phyloP scores from a whole-genome alignment of 2,329 filamentous ascomycete genomes.

The Alternaria triticina region DNA sequence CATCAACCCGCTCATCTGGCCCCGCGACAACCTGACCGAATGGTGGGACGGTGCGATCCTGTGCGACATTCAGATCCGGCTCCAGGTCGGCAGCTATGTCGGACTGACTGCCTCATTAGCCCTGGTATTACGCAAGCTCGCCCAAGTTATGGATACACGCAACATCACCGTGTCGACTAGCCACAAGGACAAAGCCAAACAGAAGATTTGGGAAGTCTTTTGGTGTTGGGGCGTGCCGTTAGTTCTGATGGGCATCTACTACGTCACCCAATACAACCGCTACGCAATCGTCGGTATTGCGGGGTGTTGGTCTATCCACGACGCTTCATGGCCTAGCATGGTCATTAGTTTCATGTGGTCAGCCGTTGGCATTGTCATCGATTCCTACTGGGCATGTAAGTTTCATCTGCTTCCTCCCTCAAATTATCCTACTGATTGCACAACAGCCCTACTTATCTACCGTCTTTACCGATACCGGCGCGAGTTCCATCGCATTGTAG shows the following conservation, averaged over 20 bases:
- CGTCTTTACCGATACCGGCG: conserved; percentile 67
- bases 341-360: conserved; percentile 64
- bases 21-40: conserved; percentile 58
- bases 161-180: conserved; percentile 61
- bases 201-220: conserved; percentile 58
- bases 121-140: conserved; percentile 67
- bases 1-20: conserved; percentile 70
- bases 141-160: conserved; percentile 65
- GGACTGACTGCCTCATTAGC: conserved; percentile 60
- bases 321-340: conserved; percentile 64
- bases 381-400: conserved; percentile 65
- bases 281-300: conserved; percentile 65
- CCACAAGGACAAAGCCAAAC: conserved; percentile 55
- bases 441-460: conserved; percentile 62
- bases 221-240: conserved; percentile 64
- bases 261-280: conserved; percentile 64
- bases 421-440: conserved; percentile 6
- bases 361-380: conserved; percentile 60
- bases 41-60: conserved; percentile 67
- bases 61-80: conserved; percentile 69
- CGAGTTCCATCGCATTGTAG: conserved; percentile 64
- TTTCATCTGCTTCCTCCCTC: conserved; percentile 6
- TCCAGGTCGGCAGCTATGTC: conserved; percentile 61
- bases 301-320: conserved; percentile 63
- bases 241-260: conserved; percentile 63